Evolutionary conservation across 257 asterid species (phyloP).

Genomic region (Gentiana dahurica): DNA sequence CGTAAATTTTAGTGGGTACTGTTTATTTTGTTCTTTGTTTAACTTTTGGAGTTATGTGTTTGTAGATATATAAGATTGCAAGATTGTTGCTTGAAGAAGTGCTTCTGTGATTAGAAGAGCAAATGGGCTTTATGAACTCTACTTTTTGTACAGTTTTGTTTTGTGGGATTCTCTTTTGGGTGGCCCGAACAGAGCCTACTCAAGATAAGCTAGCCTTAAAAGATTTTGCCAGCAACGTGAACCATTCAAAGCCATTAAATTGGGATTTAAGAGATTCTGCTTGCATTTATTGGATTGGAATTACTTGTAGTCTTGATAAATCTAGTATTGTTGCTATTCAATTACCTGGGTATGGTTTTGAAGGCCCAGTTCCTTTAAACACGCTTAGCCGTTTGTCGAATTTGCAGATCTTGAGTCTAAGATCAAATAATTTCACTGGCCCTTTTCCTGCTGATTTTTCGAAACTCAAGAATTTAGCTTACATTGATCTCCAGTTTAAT

Average conservation of each 20-base stretch:
- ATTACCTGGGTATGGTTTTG: conserved; percentile 64
- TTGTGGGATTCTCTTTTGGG: conserved; percentile 17
- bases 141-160: conserved; percentile 24
- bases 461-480: conserved; percentile 46
- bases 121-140: conserved; percentile 34
- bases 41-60: background rate
- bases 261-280: conserved; percentile 57
- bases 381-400: conserved; percentile 64
- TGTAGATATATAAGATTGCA: conserved; percentile 1
- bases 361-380: conserved; percentile 45
- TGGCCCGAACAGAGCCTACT: conserved; percentile 47
- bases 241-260: conserved; percentile 40
- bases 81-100: background rate
- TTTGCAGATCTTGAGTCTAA: conserved; percentile 76
- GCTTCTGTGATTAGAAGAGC: conserved; percentile 6
- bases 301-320: conserved; percentile 62
- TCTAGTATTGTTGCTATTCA: conserved; percentile 62
- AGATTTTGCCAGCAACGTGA: conserved; percentile 37
- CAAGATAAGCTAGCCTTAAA: conserved; percentile 75
- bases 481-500: conserved; percentile 60
- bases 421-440: conserved; percentile 62
- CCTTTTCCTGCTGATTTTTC: conserved; percentile 66
- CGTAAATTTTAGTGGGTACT: too few species aligned
- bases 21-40: too few species aligned
- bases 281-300: conserved; percentile 66